phyloP scores from a whole-genome alignment of 345 rosid genomes.

The Euphorbia pulcherrima region DNA sequence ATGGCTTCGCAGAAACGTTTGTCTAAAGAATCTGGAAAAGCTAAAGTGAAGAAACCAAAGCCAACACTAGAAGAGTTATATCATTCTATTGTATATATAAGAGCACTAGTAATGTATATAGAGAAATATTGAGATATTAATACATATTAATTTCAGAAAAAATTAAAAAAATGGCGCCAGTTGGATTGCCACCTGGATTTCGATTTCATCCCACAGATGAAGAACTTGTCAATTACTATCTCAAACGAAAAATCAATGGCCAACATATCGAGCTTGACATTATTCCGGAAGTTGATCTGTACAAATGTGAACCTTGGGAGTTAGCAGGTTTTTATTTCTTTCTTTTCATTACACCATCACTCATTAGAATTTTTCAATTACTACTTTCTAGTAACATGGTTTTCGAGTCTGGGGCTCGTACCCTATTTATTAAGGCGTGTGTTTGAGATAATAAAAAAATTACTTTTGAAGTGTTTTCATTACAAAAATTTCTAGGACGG shows the following conservation, averaged over 20 bases:
- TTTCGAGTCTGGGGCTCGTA: too few species aligned
- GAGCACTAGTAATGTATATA: background rate
- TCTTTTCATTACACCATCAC: background rate
- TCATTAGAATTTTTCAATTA: too few species aligned
- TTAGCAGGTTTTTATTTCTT: conserved; percentile 47
- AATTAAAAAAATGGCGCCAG: conserved; percentile 44
- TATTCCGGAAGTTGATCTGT: conserved; percentile 93
- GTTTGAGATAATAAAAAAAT: too few species aligned
- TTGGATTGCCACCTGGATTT: conserved; percentile 90
- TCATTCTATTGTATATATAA: conserved; percentile 8
- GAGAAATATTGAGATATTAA: background rate
- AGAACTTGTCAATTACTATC: conserved; percentile 90
- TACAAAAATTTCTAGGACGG: too few species aligned
- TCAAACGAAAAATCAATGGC: conserved; percentile 75
- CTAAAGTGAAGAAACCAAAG: conserved; percentile 27
- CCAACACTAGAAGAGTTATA: conserved; percentile 17
- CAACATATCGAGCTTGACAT: conserved; percentile 90
- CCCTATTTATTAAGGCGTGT: too few species aligned
- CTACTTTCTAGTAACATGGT: too few species aligned
- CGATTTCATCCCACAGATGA: conserved; percentile 95
- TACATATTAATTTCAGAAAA: background rate
- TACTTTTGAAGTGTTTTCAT: too few species aligned
- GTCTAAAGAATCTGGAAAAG: conserved; percentile 42
- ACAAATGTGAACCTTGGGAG: conserved; percentile 99
- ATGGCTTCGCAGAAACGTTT: conserved; percentile 44